Conservation (phyloP, 73 alveolate species). For the Diophrys sp. region DNA sequence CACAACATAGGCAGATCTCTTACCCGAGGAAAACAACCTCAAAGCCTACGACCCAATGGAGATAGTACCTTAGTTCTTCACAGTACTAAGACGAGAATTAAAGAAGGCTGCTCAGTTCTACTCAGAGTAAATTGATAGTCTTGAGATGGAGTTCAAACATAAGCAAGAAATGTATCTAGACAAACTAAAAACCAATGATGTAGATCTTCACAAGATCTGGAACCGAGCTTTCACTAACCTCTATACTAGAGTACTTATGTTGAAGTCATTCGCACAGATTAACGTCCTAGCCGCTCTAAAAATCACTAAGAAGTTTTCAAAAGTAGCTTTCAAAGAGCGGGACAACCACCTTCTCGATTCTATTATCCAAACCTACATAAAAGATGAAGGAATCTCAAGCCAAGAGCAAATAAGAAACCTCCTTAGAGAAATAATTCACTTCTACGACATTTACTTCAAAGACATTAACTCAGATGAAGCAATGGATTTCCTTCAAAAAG, state of each 20-base stretch:
- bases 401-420: not conserved
- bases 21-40: too few relatives aligned
- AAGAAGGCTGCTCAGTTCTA: not conserved
- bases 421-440: not conserved
- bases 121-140: not conserved
- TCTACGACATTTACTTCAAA: slow-evolving; percentile 3
- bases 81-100: not conserved
- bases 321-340: slow-evolving; percentile 9
- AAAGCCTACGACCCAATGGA: not conserved
- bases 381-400: not conserved
- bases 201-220: slow-evolving; percentile 45
- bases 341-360: slow-evolving; percentile 27
- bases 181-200: slow-evolving; percentile 17
- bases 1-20: not conserved
- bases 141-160: not conserved
- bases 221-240: slow-evolving; percentile 33
- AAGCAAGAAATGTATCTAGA: not conserved
- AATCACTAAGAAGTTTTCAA: slow-evolving; percentile 22
- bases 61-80: not conserved
- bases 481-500: not conserved
- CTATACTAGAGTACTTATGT: slow-evolving; percentile 11
- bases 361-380: not conserved
- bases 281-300: slow-evolving; percentile 32
- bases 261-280: slow-evolving; percentile 36
- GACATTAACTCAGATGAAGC: slow-evolving; percentile 23